Evolutionary conservation across 2,329 filamentous ascomycete genomes (phyloP).

Genomic region (Pseudocercospora crystallina): DNA sequence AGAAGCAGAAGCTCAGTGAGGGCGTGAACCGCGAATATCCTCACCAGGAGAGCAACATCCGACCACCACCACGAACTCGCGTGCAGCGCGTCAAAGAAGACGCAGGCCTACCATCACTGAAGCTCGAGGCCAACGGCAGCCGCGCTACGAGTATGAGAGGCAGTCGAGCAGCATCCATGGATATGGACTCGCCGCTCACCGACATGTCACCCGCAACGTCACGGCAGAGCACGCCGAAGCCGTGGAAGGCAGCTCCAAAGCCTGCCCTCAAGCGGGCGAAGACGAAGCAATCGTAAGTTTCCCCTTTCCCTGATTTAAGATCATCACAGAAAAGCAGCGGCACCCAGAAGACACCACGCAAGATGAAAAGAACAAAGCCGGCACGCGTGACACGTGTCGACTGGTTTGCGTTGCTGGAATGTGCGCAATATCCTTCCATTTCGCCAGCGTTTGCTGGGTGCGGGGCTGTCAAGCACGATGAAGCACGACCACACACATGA

Average conservation of each 20-base stretch:
- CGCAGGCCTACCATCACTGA: slow-evolving; percentile 25
- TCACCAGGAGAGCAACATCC: slow-evolving; percentile 35
- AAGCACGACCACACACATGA: slow-evolving; percentile 2
- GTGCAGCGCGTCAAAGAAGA: slow-evolving; percentile 18
- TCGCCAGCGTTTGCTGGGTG: slow-evolving; percentile 7
- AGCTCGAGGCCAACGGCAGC: slow-evolving; percentile 25
- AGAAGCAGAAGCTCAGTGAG: slow-evolving; percentile 36
- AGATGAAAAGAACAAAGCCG: neutral
- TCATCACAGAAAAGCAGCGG: neutral
- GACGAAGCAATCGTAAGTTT: slow-evolving; percentile 42
- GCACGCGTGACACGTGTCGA: slow-evolving; percentile 18
- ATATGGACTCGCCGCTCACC: slow-evolving; percentile 35
- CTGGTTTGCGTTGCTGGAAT: slow-evolving; percentile 16
- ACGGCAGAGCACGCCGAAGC: slow-evolving; percentile 30
- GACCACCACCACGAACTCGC: slow-evolving; percentile 23
- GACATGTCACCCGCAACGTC: slow-evolving; percentile 33
- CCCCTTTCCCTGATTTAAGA: slow-evolving; percentile 1
- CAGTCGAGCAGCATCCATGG: slow-evolving; percentile 29
- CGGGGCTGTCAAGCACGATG: slow-evolving; percentile 22
- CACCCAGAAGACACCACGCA: neutral
- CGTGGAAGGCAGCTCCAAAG: slow-evolving; percentile 26
- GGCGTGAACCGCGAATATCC: slow-evolving; percentile 30
- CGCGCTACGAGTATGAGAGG: slow-evolving; percentile 21
- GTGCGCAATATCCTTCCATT: neutral
- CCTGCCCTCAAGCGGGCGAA: slow-evolving; percentile 36